Evolutionary conservation across 2,329 filamentous ascomycete species (phyloP).

Genomic region (Colletotrichum sp.): DNA sequence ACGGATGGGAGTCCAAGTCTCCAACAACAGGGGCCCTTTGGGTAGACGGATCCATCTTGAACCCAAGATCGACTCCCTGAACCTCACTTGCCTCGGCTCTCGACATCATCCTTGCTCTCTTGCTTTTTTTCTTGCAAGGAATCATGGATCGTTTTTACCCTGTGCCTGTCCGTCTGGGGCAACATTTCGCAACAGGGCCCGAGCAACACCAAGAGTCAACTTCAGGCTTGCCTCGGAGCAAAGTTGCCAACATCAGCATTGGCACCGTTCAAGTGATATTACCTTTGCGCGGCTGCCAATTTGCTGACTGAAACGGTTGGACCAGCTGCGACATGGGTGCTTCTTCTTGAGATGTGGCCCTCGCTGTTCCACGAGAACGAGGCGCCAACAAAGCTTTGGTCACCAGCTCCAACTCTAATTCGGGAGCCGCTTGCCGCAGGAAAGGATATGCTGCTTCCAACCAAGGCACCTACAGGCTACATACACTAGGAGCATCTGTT

Average conservation of each 20-base stretch:
- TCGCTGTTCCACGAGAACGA: not conserved
- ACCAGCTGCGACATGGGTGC: constrained; percentile 12
- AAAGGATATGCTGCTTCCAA: not conserved
- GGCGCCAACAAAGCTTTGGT: constrained; percentile 5
- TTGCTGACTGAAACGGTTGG: constrained; percentile 12
- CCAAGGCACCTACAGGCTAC: not conserved
- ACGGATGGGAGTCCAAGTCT: not conserved
- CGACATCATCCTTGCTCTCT: constrained; percentile 7
- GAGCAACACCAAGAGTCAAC: not conserved
- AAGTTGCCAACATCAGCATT: not conserved
- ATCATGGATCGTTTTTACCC: not conserved
- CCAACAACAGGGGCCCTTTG: not conserved
- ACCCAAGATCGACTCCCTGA: not conserved
- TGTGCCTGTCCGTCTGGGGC: not conserved
- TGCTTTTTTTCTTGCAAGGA: not conserved
- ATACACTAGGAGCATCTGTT: not conserved
- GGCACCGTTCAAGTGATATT: not conserved
- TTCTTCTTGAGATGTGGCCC: not conserved
- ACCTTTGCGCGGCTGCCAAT: not conserved
- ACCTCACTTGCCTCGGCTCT: constrained; percentile 13
- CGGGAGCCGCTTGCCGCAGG: not conserved
- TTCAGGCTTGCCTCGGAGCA: not conserved
- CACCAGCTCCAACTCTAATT: constrained; percentile 21
- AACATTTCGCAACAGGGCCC: not conserved
- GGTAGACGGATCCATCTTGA: not conserved